Evolutionary conservation across 192 early-diverging fungal genomes (phyloP), one percentile per base, ranked within the genome.

Genomic region (Backusella liffmaniae): DNA sequence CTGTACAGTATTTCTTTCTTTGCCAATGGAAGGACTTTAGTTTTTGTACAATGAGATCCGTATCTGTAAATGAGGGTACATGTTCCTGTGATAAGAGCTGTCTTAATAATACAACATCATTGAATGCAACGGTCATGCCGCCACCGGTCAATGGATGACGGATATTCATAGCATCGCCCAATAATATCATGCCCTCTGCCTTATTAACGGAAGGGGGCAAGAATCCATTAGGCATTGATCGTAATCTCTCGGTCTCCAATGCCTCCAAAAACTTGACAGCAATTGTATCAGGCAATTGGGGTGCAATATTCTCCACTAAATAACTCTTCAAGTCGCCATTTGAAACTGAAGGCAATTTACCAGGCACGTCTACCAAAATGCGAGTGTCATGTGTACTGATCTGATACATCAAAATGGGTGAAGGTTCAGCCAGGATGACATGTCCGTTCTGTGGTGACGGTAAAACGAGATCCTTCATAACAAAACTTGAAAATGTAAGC

Each of bases 151-250:
- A 84, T 18, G 96, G 96, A 74, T 98, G 96, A 37, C 97, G 89
- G 87, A 98, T 96, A 77, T 99, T 99, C 83, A 95, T 91, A 2
- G 98, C 95, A 86, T 99, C 98, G 62, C 98, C 98, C 23, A 98
- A 80, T 15, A 97, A 79, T 51, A 98, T 86, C 7, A 96, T 82
- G 5, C 98, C 98, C 36, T 85, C 78, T 8, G 83, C 74, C n/a
- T 77, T 76, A 79, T 96, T 95, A n/a, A 80, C 79, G 0, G 92
- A 89, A 3, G 97, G 92, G 13, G 96, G 95, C n/a, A 99, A 87
- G 79, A 90, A 96, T 34, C 88, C 90, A 87, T 94, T 96, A 44
- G 94, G 95, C 90, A 99, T 98, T 26, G 91, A 93, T 46, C 97
- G 86, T 42, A 96, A 76, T 12, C 93, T 84, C 23, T 91, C 84